Evolutionary conservation across 2,329 filamentous ascomycete genomes (phyloP).

Genomic region (Calonectria hawksworthii): DNA sequence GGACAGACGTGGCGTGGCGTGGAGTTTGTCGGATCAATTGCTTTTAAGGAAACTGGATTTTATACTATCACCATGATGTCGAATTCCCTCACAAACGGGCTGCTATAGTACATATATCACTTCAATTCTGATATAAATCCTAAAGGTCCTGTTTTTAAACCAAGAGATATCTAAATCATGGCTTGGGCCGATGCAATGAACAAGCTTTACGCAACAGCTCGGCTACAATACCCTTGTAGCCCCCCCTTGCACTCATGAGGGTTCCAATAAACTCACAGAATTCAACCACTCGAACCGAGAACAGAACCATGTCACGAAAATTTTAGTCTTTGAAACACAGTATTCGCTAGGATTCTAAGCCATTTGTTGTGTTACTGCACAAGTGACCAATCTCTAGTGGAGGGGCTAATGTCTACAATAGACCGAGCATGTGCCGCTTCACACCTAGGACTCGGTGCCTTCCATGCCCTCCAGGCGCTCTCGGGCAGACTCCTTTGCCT

Average conservation of each 20-base stretch:
- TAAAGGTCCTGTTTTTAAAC: background rate
- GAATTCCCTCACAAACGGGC: background rate
- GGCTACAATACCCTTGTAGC: background rate
- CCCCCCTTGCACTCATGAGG: background rate
- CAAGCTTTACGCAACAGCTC: background rate
- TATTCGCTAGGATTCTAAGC: background rate
- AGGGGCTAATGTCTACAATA: no score
- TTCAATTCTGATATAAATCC: background rate
- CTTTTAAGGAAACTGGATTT: slow-evolving; percentile 11
- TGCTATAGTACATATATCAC: background rate
- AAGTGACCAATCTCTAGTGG: no score
- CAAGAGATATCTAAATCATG: background rate
- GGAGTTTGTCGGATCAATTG: slow-evolving; percentile 37
- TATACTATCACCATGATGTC: background rate
- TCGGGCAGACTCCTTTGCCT: slow-evolving; percentile 69
- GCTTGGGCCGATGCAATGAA: background rate
- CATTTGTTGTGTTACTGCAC: background rate
- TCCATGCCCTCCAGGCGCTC: slow-evolving; percentile 58
- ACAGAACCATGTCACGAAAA: background rate
- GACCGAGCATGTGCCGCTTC: background rate
- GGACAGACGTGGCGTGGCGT: slow-evolving; percentile 28
- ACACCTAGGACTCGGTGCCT: slow-evolving; percentile 1
- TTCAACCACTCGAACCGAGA: background rate
- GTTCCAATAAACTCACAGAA: background rate
- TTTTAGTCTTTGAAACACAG: background rate